These are phyloP conservation scores for Trypanosoma rangeli DNA, from an alignment of 208 protist genomes.

Conservation along the genomic window DNA sequence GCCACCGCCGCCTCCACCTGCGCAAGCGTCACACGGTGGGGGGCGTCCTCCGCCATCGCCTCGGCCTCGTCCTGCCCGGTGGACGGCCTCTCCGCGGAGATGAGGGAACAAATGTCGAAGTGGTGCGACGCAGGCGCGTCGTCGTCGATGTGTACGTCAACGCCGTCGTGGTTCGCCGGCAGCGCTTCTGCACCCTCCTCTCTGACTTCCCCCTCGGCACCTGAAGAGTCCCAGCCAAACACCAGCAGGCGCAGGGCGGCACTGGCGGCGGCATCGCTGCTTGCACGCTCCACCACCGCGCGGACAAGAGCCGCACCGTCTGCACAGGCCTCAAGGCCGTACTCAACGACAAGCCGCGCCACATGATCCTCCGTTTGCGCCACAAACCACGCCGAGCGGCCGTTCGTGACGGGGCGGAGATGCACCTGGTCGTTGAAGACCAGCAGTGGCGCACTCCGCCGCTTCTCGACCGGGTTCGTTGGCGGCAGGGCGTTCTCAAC, in stretches of 20 bases:
- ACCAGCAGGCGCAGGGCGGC: conserved; percentile 68
- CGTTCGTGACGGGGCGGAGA: conserved; percentile 33
- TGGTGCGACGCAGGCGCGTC: conserved; percentile 14
- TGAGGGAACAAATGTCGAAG: conserved; percentile 57
- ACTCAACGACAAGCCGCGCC: conserved; percentile 67
- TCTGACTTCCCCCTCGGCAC: conserved; percentile 2
- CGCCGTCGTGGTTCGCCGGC: not conserved
- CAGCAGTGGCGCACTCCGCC: conserved; percentile 61
- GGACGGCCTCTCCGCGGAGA: conserved; percentile 23
- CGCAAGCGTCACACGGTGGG: conserved; percentile 44
- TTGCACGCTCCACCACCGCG: conserved; percentile 65
- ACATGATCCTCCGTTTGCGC: conserved; percentile 38
- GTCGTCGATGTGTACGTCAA: conserved; percentile 1
- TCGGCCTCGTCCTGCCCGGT: not conserved
- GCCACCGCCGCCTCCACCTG: conserved; percentile 43
- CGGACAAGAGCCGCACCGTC: conserved; percentile 62
- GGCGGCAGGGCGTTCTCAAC: conserved; percentile 50
- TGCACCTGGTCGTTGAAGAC: conserved; percentile 69
- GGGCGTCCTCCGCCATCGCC: conserved; percentile 27
- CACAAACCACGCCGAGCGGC: conserved; percentile 15
- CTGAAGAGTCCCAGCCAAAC: conserved; percentile 29
- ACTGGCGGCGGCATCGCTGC: conserved; percentile 58
- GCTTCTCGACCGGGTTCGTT: conserved; percentile 63
- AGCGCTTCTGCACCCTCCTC: not conserved
- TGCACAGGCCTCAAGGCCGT: conserved; percentile 70